Conservation (phyloP, 257 asterid species). For the Gentiana dahurica region DNA sequence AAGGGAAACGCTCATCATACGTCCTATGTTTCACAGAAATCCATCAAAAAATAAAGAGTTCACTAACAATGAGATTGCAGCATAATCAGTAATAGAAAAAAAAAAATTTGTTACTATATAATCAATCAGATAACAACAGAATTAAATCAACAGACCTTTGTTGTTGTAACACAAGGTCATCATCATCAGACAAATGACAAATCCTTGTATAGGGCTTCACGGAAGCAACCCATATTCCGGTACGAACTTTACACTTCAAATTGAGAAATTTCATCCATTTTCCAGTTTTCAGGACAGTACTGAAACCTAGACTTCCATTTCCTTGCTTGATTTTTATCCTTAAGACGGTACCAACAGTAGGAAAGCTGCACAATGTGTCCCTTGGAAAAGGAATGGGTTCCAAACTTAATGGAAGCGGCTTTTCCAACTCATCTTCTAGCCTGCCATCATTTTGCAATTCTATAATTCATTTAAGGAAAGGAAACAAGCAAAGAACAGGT, state of each 20-base stretch:
- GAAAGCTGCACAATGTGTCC: constrained; percentile 55
- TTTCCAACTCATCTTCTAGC: constrained; percentile 54
- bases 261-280: constrained; percentile 58
- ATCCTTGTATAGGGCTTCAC: constrained; percentile 53
- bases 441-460: constrained; percentile 23
- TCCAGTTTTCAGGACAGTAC: constrained; percentile 31
- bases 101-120: no score
- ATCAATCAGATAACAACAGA: background rate
- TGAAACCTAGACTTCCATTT: constrained; percentile 34
- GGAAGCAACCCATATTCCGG: constrained; percentile 52
- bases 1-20: constrained; percentile 33
- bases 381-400: constrained; percentile 50
- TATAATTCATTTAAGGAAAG: no score
- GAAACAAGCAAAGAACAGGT: background rate
- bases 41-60: background rate
- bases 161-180: constrained; percentile 31
- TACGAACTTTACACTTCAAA: constrained; percentile 39
- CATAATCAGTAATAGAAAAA: no score
- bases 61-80: no score
- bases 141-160: constrained; percentile 33
- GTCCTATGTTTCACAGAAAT: constrained; percentile 28
- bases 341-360: constrained; percentile 66
- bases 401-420: constrained; percentile 55
- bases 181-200: constrained; percentile 56
- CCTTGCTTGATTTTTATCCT: constrained; percentile 41